Evolutionary conservation across 345 rosid genomes (phyloP), one percentile per base, ranked within the genome.

Genomic region (Corchorus olitorius): DNA sequence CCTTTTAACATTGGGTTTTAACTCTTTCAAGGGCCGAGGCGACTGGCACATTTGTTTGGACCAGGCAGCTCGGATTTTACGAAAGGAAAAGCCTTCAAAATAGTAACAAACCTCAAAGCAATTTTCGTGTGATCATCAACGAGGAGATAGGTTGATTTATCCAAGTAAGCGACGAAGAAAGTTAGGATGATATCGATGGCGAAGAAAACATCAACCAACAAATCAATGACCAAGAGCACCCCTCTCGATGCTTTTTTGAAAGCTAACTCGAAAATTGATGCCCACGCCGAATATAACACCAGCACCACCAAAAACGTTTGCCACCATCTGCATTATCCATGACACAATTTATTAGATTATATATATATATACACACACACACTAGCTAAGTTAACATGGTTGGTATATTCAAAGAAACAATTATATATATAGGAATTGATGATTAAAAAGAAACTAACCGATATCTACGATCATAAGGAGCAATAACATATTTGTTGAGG

Each of bases 241-340:
- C 94, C 97, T 1, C 85, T 86, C 0, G 89, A 83, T 2, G 89
- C 88, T 81, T 49, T 89, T 50, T 45, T 84, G 79, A 96, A 96
- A 3, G 98, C 98, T 7, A 96, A 73, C 83, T 92, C 97, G 43
- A 96, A 96, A 1, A 87, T 84, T 14, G 98, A 88, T 59, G 92
- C 91, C 99, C 99, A 96, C n/a, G 97, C 93, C 0, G 97, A 92
- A 87, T 96, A 93, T 0, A 88, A 79, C 73, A 93, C 97, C 73
- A 96, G 76, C 19, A 78, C 77, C 76, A 93, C 97, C 34, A 96
- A 85, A 66, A 87, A 86, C 11, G 93, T 82, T 67, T 93, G 93
- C 99, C 99, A 93, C 84, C 79, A 80, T 77, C 99, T 93, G 78
- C 88, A 71, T 41, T 27, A 27, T 27, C 5, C 35, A 17, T 16